Base-by-base conservation (phyloP, 1,284 basidiomycete genomes). In the Fereydounia khargensis region DNA sequence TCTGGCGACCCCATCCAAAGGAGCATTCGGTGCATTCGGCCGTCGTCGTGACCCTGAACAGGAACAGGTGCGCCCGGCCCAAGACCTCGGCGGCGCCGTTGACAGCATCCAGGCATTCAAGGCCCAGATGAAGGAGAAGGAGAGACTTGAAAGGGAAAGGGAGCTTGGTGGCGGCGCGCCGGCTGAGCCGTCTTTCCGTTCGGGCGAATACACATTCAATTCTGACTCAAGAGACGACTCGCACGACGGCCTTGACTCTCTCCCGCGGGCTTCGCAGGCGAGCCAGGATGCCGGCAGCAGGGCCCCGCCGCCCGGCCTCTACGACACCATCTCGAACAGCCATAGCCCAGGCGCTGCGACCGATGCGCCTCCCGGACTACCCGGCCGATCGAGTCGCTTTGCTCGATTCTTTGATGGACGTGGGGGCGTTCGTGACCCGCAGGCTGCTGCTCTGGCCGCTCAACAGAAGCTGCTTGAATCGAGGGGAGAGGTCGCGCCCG, bases 91-190 rank as follows among this genome's bases (percentile, higher is more conserved):
- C 10, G 48, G 56, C n/a, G 52, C 61, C 13, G 40, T 65, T 20
- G 88, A 91, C 74, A 84, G 86, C 39, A 89, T 91, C 39, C 89
- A 91, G 70, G 88, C 85, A 2, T 91, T 89, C 84, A 91, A 90
- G 80, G 87, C 85, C 72, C 86, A 85, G 49, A 82, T 89, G 80
- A 88, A 86, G 71, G 88, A 88, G 74, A 87, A 85, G 61, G 87
- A 87, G 65, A 79, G 85, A 76, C 85, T 82, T 47, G 59, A 78
- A 35, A 44, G 59, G 25, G n/a, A 35, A 3, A 18, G 21, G 25
- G 25, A 8, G 25, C 25, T 27, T 8, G 25, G 25, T 14, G 25
- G 25, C 25, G 14, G 25, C 25, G 25, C 8, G n/a, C n/a, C n/a
- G n/a, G n/a, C n/a, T n/a, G n/a, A n/a, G n/a, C n/a, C n/a, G n/a